A percentile compares a stretch with the other conserved stretches of the same genome.
Evolutionary conservation across 495 filamentous ascomycete genomes (phyloP).

Genomic region (Xylaria grammica): DNA sequence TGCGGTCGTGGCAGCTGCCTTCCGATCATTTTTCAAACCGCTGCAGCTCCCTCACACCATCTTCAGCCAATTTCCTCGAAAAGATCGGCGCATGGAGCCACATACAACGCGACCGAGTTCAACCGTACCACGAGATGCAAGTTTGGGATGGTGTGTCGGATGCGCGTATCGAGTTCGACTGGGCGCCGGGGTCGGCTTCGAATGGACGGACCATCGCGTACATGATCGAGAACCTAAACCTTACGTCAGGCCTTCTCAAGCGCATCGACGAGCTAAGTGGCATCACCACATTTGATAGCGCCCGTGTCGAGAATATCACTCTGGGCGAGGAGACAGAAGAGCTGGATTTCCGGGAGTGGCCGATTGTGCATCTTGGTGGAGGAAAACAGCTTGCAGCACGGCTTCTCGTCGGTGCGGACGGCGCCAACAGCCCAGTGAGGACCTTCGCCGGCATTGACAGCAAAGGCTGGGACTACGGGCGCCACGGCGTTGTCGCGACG

Average conservation of each 20-base stretch:
- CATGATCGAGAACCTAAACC: constrained; percentile 95
- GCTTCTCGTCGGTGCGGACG: constrained; percentile 91
- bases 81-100: constrained; percentile 89
- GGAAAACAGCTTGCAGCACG: constrained; percentile 72
- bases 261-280: constrained; percentile 71
- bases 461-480: constrained; percentile 90
- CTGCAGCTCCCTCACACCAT: constrained; percentile 90
- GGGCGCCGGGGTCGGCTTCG: constrained; percentile 55
- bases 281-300: constrained; percentile 72
- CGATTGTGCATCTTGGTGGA: constrained; percentile 71
- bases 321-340: constrained; percentile 72
- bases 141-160: constrained; percentile 96
- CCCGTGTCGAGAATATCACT: constrained; percentile 75
- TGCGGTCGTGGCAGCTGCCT: constrained; percentile 67
- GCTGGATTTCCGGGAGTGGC: constrained; percentile 84
- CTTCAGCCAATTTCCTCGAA: constrained; percentile 72
- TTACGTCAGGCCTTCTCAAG: constrained; percentile 74
- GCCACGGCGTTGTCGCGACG: constrained; percentile 90
- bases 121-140: constrained; percentile 88
- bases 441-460: constrained; percentile 84
- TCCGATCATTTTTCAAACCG: constrained; percentile 83
- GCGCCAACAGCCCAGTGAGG: constrained; percentile 91
- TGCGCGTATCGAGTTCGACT: constrained; percentile 87
- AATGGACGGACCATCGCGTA: constrained; percentile 73
- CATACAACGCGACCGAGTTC: constrained; percentile 70